These are phyloP conservation scores for Wickerhamiella siamensis DNA, from an alignment of 805 yeast species.

Conservation along the genomic window DNA sequence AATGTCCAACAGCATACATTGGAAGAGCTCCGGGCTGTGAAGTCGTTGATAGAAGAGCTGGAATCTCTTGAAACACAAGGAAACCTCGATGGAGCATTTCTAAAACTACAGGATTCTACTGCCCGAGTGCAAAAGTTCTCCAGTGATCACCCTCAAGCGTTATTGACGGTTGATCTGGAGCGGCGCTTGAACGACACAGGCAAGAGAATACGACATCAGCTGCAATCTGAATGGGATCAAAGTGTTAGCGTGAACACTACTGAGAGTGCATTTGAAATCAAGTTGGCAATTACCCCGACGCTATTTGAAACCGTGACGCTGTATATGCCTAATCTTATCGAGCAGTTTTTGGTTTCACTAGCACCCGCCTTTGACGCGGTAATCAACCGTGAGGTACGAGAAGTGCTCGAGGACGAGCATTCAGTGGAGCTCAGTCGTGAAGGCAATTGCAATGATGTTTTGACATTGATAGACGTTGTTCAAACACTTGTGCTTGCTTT, in stretches of 20 bases:
- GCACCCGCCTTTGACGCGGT: background rate
- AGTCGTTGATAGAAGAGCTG: constrained; percentile 6
- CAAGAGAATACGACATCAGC: background rate
- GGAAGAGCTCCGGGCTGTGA: constrained; percentile 5
- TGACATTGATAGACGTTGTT: constrained; percentile 4
- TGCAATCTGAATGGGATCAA: background rate
- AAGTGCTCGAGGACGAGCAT: background rate
- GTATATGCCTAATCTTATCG: background rate
- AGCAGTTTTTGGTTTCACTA: background rate
- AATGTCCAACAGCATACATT: background rate
- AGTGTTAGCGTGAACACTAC: background rate
- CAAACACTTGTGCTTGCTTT: constrained; percentile 6
- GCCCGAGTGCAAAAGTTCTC: background rate
- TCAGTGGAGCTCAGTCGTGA: background rate
- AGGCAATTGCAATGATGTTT: constrained; percentile 1
- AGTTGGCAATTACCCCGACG: background rate
- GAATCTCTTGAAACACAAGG: constrained; percentile 2
- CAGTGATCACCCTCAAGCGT: background rate
- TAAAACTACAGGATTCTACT: background rate
- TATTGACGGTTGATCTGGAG: constrained; percentile 1
- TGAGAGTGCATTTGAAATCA: background rate
- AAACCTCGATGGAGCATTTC: constrained; percentile 1
- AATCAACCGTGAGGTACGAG: background rate
- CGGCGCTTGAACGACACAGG: background rate
- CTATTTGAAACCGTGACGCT: background rate